A percentile compares a stretch with the other conserved stretches of the same genome.
Conservation (phyloP, 2,329 filamentous ascomycete genomes). For the Fusarium subtropicale region DNA sequence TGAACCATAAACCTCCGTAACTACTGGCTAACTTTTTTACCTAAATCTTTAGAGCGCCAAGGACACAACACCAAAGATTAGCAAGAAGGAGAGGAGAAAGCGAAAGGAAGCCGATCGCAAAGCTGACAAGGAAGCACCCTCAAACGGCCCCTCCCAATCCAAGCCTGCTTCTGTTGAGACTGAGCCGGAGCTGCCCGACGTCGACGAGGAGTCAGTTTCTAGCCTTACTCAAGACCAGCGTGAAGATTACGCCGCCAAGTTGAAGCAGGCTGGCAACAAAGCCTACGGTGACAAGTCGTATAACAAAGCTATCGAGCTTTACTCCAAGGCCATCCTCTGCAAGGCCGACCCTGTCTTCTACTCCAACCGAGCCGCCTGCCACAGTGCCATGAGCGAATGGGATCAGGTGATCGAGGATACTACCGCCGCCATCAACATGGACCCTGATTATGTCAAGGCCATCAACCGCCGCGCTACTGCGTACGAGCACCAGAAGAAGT, state of each 20-base stretch:
- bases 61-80: conserved; percentile 74
- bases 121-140: conserved; percentile 57
- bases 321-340: conserved; percentile 95
- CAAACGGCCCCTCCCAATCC: conserved; percentile 54
- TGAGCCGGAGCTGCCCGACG: conserved; percentile 77
- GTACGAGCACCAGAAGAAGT: conserved; percentile 92
- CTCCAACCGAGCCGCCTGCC: conserved; percentile 98
- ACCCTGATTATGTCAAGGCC: conserved; percentile 97
- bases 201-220: conserved; percentile 68
- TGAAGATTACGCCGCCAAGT: conserved; percentile 86
- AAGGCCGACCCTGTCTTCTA: conserved; percentile 98
- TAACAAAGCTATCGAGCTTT: conserved; percentile 91
- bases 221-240: conserved; percentile 72
- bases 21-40: conserved; percentile 29
- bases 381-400: conserved; percentile 93
- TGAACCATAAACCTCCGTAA: conserved; percentile 34
- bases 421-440: conserved; percentile 91
- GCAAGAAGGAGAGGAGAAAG: conserved; percentile 91
- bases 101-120: conserved; percentile 81
- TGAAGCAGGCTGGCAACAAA: conserved; percentile 97
- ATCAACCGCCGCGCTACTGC: conserved; percentile 96
- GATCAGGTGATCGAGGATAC: conserved; percentile 97
- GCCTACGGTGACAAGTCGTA: conserved; percentile 96
- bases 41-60: conserved; percentile 56
- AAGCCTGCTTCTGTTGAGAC: conserved; percentile 66